These are phyloP conservation scores for Liquidambar formosana DNA, from an alignment of 164 flowering plant genomes.

Conservation along the genomic window DNA sequence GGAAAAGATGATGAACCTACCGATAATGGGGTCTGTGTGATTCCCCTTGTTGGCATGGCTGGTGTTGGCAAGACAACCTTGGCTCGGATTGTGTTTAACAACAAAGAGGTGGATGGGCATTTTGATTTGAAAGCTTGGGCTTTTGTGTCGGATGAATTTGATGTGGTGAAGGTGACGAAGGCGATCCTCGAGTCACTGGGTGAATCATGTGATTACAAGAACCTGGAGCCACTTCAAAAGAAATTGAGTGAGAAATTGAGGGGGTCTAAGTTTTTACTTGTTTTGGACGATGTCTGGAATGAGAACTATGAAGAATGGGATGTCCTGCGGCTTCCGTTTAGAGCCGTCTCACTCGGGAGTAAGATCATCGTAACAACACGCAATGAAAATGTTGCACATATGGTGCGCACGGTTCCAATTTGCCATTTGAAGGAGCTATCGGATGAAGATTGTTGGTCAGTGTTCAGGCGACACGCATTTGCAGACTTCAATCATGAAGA, in stretches of 20 bases:
- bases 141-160: slow-evolving; percentile 27
- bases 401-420: neutral
- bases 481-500: neutral
- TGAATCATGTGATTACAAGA: neutral
- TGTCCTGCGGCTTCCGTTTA: slow-evolving; percentile 14
- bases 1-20: neutral
- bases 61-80: slow-evolving; percentile 42
- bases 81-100: slow-evolving; percentile 27
- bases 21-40: neutral
- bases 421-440: slow-evolving; percentile 13
- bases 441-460: slow-evolving; percentile 23
- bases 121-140: too few species aligned
- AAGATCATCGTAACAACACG: slow-evolving; percentile 37
- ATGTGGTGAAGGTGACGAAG: slow-evolving; percentile 15
- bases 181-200: neutral
- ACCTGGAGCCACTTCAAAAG: too few species aligned
- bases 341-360: slow-evolving; percentile 24
- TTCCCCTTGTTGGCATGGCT: slow-evolving; percentile 28
- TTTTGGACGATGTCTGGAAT: slow-evolving; percentile 42
- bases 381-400: slow-evolving; percentile 15
- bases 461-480: slow-evolving; percentile 29
- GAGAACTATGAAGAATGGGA: too few species aligned
- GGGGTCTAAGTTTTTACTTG: slow-evolving; percentile 26
- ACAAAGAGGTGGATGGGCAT: too few species aligned
- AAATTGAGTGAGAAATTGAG: slow-evolving; percentile 9